Evolutionary conservation across 108 stramenopile genomes (phyloP).

Genomic region (Cylindrotheca closterium): DNA sequence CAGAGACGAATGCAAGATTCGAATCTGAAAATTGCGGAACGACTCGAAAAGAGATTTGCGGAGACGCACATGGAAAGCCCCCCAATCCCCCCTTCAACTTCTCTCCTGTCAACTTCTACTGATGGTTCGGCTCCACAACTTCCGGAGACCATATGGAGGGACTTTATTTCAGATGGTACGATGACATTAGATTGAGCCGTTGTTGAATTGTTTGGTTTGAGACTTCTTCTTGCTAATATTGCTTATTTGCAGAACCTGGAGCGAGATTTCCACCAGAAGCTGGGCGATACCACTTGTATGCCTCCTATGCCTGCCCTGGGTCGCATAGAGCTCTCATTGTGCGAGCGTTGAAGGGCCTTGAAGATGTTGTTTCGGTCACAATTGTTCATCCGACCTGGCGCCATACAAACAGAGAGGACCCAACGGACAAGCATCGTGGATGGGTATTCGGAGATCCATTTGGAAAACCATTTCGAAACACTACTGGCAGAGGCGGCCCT

Average conservation of each 20-base stretch:
- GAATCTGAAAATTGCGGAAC: not conserved
- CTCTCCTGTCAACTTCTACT: not conserved
- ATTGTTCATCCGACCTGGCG: conserved; percentile 87
- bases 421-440: conserved; percentile 83
- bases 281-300: conserved; percentile 80
- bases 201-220: not conserved
- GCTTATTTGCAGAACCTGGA: conserved; percentile 45
- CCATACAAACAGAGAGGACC: conserved; percentile 69
- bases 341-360: conserved; percentile 86
- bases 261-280: conserved; percentile 70
- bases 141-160: conserved; percentile 58
- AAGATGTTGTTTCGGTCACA: conserved; percentile 85
- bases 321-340: conserved; percentile 84
- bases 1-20: not conserved
- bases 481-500: conserved; percentile 71
- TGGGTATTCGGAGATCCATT: conserved; percentile 87
- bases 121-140: conserved; percentile 3
- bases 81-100: not conserved
- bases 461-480: conserved; percentile 59
- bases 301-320: conserved; percentile 75
- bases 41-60: not conserved
- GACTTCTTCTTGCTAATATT: too few species aligned
- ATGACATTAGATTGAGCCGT: not conserved
- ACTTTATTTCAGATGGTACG: conserved; percentile 46
- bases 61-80: not conserved